Evolutionary conservation across 805 yeast genomes (phyloP), one percentile per base, ranked within the genome.

Genomic region (Cyberlindnera euphorbiae): DNA sequence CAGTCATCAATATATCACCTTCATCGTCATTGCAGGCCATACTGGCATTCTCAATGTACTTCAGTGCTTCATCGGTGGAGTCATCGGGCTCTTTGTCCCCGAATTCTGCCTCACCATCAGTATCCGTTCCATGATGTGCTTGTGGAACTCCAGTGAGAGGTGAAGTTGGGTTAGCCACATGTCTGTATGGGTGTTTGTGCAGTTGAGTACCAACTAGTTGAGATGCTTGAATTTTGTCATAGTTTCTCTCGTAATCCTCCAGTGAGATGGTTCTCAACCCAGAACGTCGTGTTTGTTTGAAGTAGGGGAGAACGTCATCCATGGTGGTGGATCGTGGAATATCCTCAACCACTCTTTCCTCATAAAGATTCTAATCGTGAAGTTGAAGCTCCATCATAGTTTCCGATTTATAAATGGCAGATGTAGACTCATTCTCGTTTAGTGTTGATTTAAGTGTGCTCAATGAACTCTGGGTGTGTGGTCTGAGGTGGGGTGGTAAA

Each of bases 401-500:
- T n/a, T n/a, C n/a, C n/a, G n/a, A n/a, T n/a, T n/a, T n/a, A n/a
- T n/a, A n/a, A n/a, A n/a, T n/a, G n/a, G n/a, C n/a, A n/a, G n/a
- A n/a, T n/a, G n/a, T n/a, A n/a, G n/a, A 6, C 11, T 39, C 43
- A 23, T 28, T 30, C 26, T 43, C 32, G n/a, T 35, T 33, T 2
- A 5, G 16, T 9, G 46, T 30, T 8, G 45, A 42, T 11, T 36
- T 47, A 14, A 23, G 36, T 26, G 26, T 23, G 33, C 33, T 44
- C 21, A 24, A 8, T 14, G 26, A 11, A n/a, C 13, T 13, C 9
- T 33, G n/a, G n/a, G n/a, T 45, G 17, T 44, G 50, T n/a, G 47
- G 47, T 30, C 44, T 47, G 30, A 53, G 24, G 35, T 53, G 58
- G 2, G 58, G 58, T 8, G 58, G 57, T 3, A 53, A 27, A 14